Evolutionary conservation across 805 yeast species (phyloP).

Genomic region (Myxozyma lipomycoides): DNA sequence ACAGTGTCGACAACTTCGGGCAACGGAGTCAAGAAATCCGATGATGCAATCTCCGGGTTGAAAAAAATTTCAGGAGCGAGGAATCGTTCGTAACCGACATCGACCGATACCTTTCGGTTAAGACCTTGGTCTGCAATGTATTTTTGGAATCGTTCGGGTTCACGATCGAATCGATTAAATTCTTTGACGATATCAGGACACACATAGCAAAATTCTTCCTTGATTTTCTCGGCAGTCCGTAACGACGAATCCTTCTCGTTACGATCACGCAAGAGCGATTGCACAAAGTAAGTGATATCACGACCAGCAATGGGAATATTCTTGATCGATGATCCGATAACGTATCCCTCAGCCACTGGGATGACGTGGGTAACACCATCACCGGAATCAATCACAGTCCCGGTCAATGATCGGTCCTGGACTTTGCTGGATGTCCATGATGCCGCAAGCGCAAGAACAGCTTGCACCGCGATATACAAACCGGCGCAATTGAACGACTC

Average conservation of each 20-base stretch:
- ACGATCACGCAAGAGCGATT: slow-evolving; percentile 89
- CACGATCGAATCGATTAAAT: slow-evolving; percentile 88
- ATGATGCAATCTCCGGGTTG: slow-evolving; percentile 94
- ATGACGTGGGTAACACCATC: slow-evolving; percentile 99
- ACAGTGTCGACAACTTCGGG: slow-evolving; percentile 96
- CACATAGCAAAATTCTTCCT: slow-evolving; percentile 95
- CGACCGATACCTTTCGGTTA: slow-evolving; percentile 65
- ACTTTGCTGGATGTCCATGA: slow-evolving; percentile 98
- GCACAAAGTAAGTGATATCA: slow-evolving; percentile 92
- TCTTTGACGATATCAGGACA: slow-evolving; percentile 97
- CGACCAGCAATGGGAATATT: slow-evolving; percentile 98
- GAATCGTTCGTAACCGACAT: slow-evolving; percentile 96
- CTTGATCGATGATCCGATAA: slow-evolving; percentile 94
- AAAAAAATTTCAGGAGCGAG: slow-evolving; percentile 99
- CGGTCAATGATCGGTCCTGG: slow-evolving; percentile 90
- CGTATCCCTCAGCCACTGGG: slow-evolving; percentile 97
- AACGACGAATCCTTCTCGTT: slow-evolving; percentile 92
- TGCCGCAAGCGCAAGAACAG: slow-evolving; percentile 96
- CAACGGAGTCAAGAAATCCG: slow-evolving; percentile 91
- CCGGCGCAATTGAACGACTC: slow-evolving; percentile 99
- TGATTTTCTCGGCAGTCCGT: slow-evolving; percentile 93
- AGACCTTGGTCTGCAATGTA: slow-evolving; percentile 76
- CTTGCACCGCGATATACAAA: slow-evolving; percentile 96
- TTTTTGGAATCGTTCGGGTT: slow-evolving; percentile 90
- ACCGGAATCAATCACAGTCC: slow-evolving; percentile 97